Evolutionary conservation across 331 rosid genomes (phyloP), one percentile per base, ranked within the genome.

Genomic region (Malus hybrid): DNA sequence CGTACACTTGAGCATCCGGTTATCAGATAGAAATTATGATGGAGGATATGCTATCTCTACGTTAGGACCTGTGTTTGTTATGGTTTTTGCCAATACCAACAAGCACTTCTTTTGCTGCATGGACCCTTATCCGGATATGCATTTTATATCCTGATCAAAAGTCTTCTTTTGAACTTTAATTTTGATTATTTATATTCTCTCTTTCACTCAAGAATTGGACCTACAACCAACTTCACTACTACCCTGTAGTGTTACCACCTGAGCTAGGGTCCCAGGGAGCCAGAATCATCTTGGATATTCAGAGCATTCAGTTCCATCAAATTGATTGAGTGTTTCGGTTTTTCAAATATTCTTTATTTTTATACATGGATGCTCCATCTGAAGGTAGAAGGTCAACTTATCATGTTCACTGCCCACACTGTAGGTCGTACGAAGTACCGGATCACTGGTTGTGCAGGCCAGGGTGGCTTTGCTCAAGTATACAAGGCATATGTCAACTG

Each of bases 391-490:
- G 0, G 11, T 10, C 2, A 55, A 15, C 20, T 24, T 34, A 57
- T 15, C 15, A 24, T 39, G 34, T 60, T 73, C 39, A 68, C 67
- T 82, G 65, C 72, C 53, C 58, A 66, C 60, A 32, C 72, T 30
- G n/a, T 79, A 94, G 97, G 99, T 75, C 92, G 97, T 75, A 89
- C 30, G 71, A 94, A 90, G 86, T 92, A 94, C 80, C 93, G 87
- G 82, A 90, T 94, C 80, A 94, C 82, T 82, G 97, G 99, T 30
- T 90, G 93, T 73, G 96, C 99, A 14, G 99, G 99, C 68, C 90
- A 83, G 71, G 99, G 97, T 22, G 96, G 96, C 74, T 94, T 94
- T 84, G 97, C 97, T 75, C 92, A 90, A 87, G 97, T 94, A 32
- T 92, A 87, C 62, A 94, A 85, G 87, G 97, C 96, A 79, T 81